phyloP scores from a whole-genome alignment of 2,329 filamentous ascomycete genomes.

The Coniochaeta sp. region DNA sequence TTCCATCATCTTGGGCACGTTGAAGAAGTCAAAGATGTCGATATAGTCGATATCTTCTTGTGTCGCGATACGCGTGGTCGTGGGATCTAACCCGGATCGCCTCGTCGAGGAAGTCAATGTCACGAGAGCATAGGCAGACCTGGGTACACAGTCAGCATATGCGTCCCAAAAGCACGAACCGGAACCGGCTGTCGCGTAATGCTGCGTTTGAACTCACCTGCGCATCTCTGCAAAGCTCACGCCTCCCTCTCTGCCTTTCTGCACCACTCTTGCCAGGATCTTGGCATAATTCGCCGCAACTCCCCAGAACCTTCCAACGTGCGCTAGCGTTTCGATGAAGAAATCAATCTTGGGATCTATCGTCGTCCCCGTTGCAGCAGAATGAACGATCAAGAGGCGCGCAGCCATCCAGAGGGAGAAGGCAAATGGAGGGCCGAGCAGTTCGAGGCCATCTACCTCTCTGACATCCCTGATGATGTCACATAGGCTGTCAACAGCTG shows the following conservation, averaged over 20 bases:
- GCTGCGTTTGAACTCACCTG: constrained; percentile 19
- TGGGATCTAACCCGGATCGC: constrained; percentile 28
- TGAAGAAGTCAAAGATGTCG: constrained; percentile 38
- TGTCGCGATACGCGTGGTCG: constrained; percentile 28
- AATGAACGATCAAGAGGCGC: constrained; percentile 30
- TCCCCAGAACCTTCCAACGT: constrained; percentile 35
- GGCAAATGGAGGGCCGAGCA: constrained; percentile 33
- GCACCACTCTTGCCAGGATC: constrained; percentile 29
- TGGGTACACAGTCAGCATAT: constrained; percentile 10
- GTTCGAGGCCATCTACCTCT: constrained; percentile 32
- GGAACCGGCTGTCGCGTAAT: not conserved
- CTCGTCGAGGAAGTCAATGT: constrained; percentile 26
- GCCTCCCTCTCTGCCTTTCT: constrained; percentile 25
- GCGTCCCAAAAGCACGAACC: not conserved
- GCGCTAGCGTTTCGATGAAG: constrained; percentile 31
- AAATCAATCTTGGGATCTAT: constrained; percentile 33
- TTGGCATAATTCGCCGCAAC: constrained; percentile 33
- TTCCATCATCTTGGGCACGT: constrained; percentile 25
- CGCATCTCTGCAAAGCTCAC: constrained; percentile 31
- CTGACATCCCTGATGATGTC: constrained; percentile 35
- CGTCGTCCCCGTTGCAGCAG: constrained; percentile 23
- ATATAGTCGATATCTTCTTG: constrained; percentile 33
- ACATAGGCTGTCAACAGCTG: constrained; percentile 33
- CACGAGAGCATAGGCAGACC: constrained; percentile 27
- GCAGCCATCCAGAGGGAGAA: constrained; percentile 37